Percentiles rank a stretch among this genome's conserved stretches.
phyloP scores from a whole-genome alignment of 2,329 filamentous ascomycete genomes.

The Pseudonectria buxi region DNA sequence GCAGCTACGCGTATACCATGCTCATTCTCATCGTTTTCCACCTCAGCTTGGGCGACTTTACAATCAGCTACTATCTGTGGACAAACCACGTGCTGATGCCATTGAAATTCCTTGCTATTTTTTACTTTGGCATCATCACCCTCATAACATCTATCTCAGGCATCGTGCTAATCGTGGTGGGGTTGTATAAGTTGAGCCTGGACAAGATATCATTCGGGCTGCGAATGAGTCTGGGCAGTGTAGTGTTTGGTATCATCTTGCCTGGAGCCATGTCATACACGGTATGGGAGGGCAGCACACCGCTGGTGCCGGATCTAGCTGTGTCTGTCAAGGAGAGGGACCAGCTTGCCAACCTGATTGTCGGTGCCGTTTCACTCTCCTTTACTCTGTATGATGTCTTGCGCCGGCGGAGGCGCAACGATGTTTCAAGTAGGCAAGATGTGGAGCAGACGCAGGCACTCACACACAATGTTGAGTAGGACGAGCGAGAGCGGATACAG shows the following conservation, averaged over 20 bases:
- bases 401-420: background rate
- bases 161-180: background rate
- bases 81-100: too few relatives aligned
- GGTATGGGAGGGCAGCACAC: background rate
- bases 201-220: background rate
- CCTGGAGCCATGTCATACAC: background rate
- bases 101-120: background rate
- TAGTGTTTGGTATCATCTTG: background rate
- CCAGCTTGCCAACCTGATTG: slow-evolving; percentile 5
- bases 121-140: background rate
- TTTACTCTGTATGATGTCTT: slow-evolving; percentile 1
- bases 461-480: too few relatives aligned
- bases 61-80: too few relatives aligned
- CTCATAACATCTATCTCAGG: background rate
- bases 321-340: slow-evolving; percentile 4
- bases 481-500: too few relatives aligned
- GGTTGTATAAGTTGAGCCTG: background rate
- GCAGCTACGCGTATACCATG: slow-evolving; percentile 1
- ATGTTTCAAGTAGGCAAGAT: too few relatives aligned
- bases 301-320: slow-evolving; percentile 3
- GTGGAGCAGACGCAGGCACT: too few relatives aligned
- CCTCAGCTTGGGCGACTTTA: slow-evolving; percentile 1
- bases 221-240: background rate
- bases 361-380: slow-evolving; percentile 1
- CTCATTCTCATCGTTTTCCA: background rate